Evolutionary conservation across 768 basidiomycete species (phyloP), one percentile per base, ranked within the genome.

Genomic region (Porpolomopsis calyptriformis): DNA sequence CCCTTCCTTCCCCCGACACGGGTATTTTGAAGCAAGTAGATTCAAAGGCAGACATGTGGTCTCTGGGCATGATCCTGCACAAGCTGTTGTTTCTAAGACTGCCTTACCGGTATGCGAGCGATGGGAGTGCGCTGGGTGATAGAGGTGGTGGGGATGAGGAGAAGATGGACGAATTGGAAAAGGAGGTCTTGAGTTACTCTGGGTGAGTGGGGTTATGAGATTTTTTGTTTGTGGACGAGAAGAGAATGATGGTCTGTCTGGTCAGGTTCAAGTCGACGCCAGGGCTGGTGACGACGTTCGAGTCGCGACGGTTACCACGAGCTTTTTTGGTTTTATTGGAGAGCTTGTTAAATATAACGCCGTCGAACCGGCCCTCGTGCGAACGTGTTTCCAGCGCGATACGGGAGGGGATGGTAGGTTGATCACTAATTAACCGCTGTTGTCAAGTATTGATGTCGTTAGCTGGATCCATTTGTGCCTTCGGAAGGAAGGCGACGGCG

Each of bases 31-130:
- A 68, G 6, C 80, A 85, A 38, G 72, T 89, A 2, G 84, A 88
- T 55, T 88, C 89, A 0, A 92, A 92, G 57, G 77, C 86, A 3
- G 93, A 98, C 58, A 91, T 96, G 81, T 98, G 94, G 93, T 89
- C 88, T 4, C 71, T 98, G 12, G 93, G 93, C 51, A 91, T 98
- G 85, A 88, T 98, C 46, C 71, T 98, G 14, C 82, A 97, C 68
- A 93, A 91, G 55, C 72, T 98, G 50, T 65, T 94, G 1, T 98
- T 96, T 66, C 91, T 97, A 65, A 77, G 78, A 26, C 64, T 94
- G 16, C 93, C 94, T 0, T 97, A 91, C 57, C 73, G 70, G 14
- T 80, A 88, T 52, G 80, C 84, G 1, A 68, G 79, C 1, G 73
- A 73, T 33, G 77, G 76, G 0, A 78, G 76, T 45, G 73, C 68